Percentiles rank a stretch among this genome's conserved stretches.
These are phyloP conservation scores for Xylaria sp. DNA, from an alignment of 2,329 filamentous ascomycete species.

Conservation along the genomic window DNA sequence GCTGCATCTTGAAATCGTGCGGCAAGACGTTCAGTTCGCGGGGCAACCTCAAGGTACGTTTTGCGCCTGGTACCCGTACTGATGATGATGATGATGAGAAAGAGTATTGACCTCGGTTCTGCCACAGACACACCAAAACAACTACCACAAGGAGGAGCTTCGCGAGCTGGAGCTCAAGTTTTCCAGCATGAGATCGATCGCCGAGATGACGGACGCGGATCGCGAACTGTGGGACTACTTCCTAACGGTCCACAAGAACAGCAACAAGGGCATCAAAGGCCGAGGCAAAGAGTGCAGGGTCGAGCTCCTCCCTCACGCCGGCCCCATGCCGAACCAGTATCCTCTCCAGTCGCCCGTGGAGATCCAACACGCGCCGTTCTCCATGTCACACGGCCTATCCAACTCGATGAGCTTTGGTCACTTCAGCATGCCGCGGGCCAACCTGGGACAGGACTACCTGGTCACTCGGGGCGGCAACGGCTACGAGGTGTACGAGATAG, in stretches of 20 bases:
- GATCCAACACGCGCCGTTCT: conserved; percentile 30
- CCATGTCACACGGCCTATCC: conserved; percentile 41
- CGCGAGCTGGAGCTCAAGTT: conserved; percentile 77
- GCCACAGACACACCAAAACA: conserved; percentile 77
- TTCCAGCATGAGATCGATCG: conserved; percentile 64
- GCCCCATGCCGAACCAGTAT: conserved; percentile 37
- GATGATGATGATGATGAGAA: background rate
- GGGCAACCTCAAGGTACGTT: conserved; percentile 85
- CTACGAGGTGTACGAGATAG: conserved; percentile 60
- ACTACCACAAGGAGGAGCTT: conserved; percentile 84
- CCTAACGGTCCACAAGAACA: conserved; percentile 90
- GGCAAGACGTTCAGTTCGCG: conserved; percentile 89
- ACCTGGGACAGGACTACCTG: conserved; percentile 45
- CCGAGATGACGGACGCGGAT: conserved; percentile 74
- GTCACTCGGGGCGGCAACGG: conserved; percentile 36
- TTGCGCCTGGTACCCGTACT: no score
- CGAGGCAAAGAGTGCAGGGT: conserved; percentile 86
- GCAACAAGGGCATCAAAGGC: conserved; percentile 98
- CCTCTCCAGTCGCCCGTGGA: conserved; percentile 41
- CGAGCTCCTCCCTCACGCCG: conserved; percentile 40
- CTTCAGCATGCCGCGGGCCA: conserved; percentile 37
- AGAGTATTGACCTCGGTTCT: conserved; percentile 15
- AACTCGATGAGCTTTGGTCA: conserved; percentile 34
- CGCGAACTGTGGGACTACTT: conserved; percentile 87
- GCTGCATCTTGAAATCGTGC: conserved; percentile 84